A percentile compares a stretch with the other conserved stretches of the same genome.
These are phyloP conservation scores for Coleophoma eucalyptorum DNA, from an alignment of 2,329 filamentous ascomycete genomes.

Conservation along the genomic window DNA sequence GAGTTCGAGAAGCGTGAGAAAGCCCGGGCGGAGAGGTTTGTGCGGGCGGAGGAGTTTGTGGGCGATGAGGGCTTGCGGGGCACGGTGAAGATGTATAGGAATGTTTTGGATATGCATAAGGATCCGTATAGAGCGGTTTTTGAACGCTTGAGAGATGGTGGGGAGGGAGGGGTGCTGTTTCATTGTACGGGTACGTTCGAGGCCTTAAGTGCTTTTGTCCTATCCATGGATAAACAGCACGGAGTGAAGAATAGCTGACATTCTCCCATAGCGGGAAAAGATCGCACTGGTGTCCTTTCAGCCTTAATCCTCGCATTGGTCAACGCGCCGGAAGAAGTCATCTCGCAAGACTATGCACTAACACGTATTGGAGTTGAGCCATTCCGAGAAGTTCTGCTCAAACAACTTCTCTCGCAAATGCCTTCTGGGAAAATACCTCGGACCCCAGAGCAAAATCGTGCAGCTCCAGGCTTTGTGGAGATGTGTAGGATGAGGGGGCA, in stretches of 20 bases:
- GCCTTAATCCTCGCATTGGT: constrained; percentile 48
- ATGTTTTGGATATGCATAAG: constrained; percentile 38
- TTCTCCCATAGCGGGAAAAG: constrained; percentile 42
- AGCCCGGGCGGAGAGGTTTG: constrained; percentile 20
- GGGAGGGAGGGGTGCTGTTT: constrained; percentile 40
- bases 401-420: constrained; percentile 35
- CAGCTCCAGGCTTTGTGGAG: constrained; percentile 46
- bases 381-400: constrained; percentile 42
- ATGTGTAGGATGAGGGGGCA: constrained; percentile 37
- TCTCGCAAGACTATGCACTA: constrained; percentile 48
- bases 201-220: too few relatives aligned
- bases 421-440: constrained; percentile 19
- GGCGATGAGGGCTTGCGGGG: constrained; percentile 39
- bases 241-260: too few relatives aligned
- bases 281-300: constrained; percentile 48
- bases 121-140: constrained; percentile 40
- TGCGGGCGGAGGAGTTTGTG: constrained; percentile 36
- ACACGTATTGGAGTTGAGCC: constrained; percentile 50
- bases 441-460: constrained; percentile 17
- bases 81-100: constrained; percentile 43
- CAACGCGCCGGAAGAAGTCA: constrained; percentile 37
- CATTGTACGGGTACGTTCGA: constrained; percentile 48
- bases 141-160: constrained; percentile 42
- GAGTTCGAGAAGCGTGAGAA: background rate
- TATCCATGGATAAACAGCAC: too few relatives aligned